Conservation (phyloP, 1,284 basidiomycete genomes). For the Trametes hirsuta region DNA sequence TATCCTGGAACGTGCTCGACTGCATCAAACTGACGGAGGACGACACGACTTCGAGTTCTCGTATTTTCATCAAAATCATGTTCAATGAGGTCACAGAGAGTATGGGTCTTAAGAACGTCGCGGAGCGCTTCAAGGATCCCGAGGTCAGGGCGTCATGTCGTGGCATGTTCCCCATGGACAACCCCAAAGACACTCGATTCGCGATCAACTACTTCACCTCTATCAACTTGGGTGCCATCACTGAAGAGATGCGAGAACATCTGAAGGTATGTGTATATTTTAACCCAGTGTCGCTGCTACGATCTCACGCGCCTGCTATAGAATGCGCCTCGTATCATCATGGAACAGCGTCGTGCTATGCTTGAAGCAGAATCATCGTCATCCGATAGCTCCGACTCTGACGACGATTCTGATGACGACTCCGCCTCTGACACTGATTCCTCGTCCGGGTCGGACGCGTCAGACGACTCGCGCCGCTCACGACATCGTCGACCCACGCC, state of each 20-base stretch:
- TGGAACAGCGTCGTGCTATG: slow-evolving; percentile 90
- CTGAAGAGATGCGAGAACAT: slow-evolving; percentile 96
- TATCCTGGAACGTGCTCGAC: slow-evolving; percentile 89
- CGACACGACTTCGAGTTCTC: slow-evolving; percentile 93
- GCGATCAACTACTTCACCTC: slow-evolving; percentile 98
- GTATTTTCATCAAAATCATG: slow-evolving; percentile 98
- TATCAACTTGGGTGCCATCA: slow-evolving; percentile 88
- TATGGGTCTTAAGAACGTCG: slow-evolving; percentile 85
- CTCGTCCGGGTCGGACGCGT: slow-evolving; percentile 22
- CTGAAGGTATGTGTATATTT: slow-evolving; percentile 67
- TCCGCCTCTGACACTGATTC: slow-evolving; percentile 33
- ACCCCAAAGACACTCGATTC: slow-evolving; percentile 96
- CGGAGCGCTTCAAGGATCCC: slow-evolving; percentile 86
- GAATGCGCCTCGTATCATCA: slow-evolving; percentile 90
- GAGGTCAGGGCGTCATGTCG: slow-evolving; percentile 77
- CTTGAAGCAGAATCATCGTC: slow-evolving; percentile 75
- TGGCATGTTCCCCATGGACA: slow-evolving; percentile 94
- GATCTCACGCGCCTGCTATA: slow-evolving; percentile 34
- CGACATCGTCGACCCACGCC: slow-evolving; percentile 31
- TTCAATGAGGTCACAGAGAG: slow-evolving; percentile 94
- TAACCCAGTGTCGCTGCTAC: slow-evolving; percentile 6
- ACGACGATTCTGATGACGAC: slow-evolving; percentile 45
- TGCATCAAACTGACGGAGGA: slow-evolving; percentile 96
- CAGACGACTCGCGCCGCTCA: slow-evolving; percentile 36
- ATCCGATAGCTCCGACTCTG: slow-evolving; percentile 47